Evolutionary conservation across 2,329 filamentous ascomycete species (phyloP), one percentile per base, ranked within the genome.

Genomic region (Hawksworthiomyces lignivorus): DNA sequence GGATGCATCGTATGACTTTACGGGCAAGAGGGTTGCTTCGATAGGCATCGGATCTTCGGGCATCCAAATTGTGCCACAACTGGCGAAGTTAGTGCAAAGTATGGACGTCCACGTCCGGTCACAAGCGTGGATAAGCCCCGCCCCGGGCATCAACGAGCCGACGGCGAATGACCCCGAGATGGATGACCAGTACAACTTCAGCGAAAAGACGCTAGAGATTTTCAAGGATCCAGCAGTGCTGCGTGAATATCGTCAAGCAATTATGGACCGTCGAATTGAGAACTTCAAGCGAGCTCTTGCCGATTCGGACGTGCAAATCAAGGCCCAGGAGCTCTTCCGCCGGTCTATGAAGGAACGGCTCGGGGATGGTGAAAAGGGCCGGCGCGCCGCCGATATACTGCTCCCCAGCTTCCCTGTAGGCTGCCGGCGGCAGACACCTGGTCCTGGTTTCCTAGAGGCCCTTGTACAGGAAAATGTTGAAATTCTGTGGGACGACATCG

Each of bases 311-410:
- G 41, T 64, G 60, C 4, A 67, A 50, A 45, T 67, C 62, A 9
- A 63, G 51, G 5, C 62, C 62, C 4, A 66, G 52, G 34, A 66
- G 62, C 41, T 60, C 14, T 36, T 36, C 20, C 17, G 34, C 34
- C 19, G 9, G 22, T 36, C 34, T n/a, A 22, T 22, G 17, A 5
- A 7, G 17, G 33, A 36, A 10, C 33, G 33, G 11, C 33, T 26
- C 8, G 24, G 24, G 8, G 24, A 26, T 12, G 12, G 24, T 12
- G 24, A 26, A 26, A 26, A 26, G 24, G 24, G 24, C 24, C 24
- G 24, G 8, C 24, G 24, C 24, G 24, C 24, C 24, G 24, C 24
- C 24, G 24, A 26, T 12, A 12, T 26, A 8, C 3, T 26, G 24
- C 24, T 26, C 12, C 24, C 24, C 24, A 12, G 12, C 24, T 26